Evolutionary conservation across 371 early-diverging fungal species (phyloP).

Genomic region (Mucor lusitanicus): DNA sequence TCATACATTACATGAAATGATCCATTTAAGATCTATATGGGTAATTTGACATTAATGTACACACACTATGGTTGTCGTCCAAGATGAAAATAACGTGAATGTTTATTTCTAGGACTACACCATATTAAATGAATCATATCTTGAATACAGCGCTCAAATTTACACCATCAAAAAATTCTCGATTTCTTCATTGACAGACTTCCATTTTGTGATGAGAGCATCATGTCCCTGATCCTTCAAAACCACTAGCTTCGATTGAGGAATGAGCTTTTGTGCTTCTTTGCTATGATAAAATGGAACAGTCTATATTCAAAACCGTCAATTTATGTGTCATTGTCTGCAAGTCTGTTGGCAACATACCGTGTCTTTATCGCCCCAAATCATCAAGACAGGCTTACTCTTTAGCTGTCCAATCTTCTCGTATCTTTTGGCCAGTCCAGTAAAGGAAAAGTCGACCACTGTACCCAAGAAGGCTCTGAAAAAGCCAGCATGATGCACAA

Average conservation of each 20-base stretch:
- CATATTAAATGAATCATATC: neutral
- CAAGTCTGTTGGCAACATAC: constrained; percentile 18
- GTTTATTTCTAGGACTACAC: neutral
- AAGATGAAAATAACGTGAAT: neutral
- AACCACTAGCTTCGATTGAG: constrained; percentile 25
- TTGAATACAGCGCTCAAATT: neutral
- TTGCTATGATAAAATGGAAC: constrained; percentile 34
- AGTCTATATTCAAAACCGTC: constrained; percentile 18
- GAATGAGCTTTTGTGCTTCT: constrained; percentile 24
- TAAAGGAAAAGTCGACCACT: constrained; percentile 42
- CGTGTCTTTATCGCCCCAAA: constrained; percentile 54
- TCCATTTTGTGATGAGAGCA: constrained; percentile 29
- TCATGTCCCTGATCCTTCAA: constrained; percentile 43
- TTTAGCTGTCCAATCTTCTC: constrained; percentile 31
- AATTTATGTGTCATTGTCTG: neutral
- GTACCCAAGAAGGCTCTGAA: constrained; percentile 47
- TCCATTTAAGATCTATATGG: too few relatives aligned
- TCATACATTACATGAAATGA: too few relatives aligned
- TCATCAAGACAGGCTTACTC: constrained; percentile 25
- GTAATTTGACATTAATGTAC: neutral
- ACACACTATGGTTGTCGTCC: neutral
- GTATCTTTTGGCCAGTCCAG: constrained; percentile 33
- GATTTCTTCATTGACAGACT: constrained; percentile 18
- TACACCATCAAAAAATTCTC: neutral
- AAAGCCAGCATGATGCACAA: constrained; percentile 49